Base-by-base conservation (phyloP, 345 rosid species). In the Bruguiera parviflora region DNA sequence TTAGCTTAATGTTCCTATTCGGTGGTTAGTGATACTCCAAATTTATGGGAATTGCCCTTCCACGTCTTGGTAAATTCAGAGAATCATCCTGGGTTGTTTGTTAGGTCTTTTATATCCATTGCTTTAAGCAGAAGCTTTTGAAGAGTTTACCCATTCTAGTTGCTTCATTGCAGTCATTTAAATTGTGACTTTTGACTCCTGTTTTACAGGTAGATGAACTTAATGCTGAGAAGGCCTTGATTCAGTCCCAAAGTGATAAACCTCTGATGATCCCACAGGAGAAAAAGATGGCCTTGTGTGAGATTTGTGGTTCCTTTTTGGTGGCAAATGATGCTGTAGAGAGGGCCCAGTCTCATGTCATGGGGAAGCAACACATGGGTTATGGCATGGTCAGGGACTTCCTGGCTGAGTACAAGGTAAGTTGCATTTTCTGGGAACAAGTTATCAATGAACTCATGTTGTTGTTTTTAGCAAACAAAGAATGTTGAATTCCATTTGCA, bases 341-440 rank as follows among this genome's bases (percentile, higher is more conserved):
- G 82, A 92, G 99, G 79, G 89, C 97, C 61, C 97, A 92, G 75
- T 96, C 99, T 80, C 98, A 96, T 79, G 85, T 96, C 79, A 79
- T 84, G 0, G 98, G 99, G 75, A 96, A 96, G 86, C 99, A 96
- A 72, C 99, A 96, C 81, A 83, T 96, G 68, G 99, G 99, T 62
- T 96, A 89, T 69, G 97, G 99, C 73, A 58, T 95, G 98, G 99
- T 92, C 69, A 88, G 99, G 6, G 97, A 95, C 71, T 95, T 90
- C 73, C 85, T 95, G 28, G 37, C 84, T 21, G 98, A 90, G 76
- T 81, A 78, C 81, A 95, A 88, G 81, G 98, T 95, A 74, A 58
- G 80, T 13, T 32, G 62, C 25, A 22, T 63, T 57, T 43, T 43
- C 18, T 13, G 16, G 49, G 49, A 43, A 13, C 49, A 43, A 13